Base-by-base conservation (phyloP, 805 yeast species). In the Peterozyma xylosa region DNA sequence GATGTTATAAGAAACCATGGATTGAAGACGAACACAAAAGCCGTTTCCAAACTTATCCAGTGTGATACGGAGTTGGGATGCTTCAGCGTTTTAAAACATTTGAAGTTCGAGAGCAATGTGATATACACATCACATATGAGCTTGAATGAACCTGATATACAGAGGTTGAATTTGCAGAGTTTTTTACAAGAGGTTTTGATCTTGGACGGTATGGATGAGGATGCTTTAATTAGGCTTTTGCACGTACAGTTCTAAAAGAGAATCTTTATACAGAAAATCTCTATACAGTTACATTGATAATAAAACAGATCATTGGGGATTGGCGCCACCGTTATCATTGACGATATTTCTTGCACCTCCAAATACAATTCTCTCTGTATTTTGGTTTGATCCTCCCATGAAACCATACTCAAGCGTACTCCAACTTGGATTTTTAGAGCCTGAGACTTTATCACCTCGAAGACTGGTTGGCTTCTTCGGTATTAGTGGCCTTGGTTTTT, bases 371-470 rank as follows among this genome's bases (percentile, higher is more conserved):
- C 68, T 68, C 53, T 79, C 82, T 0, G 74, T 65, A 3, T 65
- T 60, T 46, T 76, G 82, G 35, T 71, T 71, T 2, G 80, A 75
- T 29, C 83, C 82, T 33, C 67, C 68, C 71, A 75, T 73, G 49
- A 70, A 77, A 0, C 86, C 84, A 51, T 79, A 78, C 50, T 79
- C 83, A 9, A 66, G 47, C 0, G 82, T 68, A 49, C 79, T 76
- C 86, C 86, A 79, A 11, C 70, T 68, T 11, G 63, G 57, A 30
- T 61, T 58, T 16, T 56, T 53, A 27, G 37, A 35, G 9, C 41
- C 15, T 15, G 35, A 35, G 6, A 30, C 21, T 10, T 18, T 16
- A 18, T 47, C 50, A 2, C 57, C 60, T 48, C 57, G 57, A 41
- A 74, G 55, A 52, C 69, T 66, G 16, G 62, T 55, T 3, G 86